A percentile compares a stretch with the other conserved stretches of the same genome.
Evolutionary conservation across 768 basidiomycete species (phyloP).

Genomic region (Naganishia vaughanmartiniae): DNA sequence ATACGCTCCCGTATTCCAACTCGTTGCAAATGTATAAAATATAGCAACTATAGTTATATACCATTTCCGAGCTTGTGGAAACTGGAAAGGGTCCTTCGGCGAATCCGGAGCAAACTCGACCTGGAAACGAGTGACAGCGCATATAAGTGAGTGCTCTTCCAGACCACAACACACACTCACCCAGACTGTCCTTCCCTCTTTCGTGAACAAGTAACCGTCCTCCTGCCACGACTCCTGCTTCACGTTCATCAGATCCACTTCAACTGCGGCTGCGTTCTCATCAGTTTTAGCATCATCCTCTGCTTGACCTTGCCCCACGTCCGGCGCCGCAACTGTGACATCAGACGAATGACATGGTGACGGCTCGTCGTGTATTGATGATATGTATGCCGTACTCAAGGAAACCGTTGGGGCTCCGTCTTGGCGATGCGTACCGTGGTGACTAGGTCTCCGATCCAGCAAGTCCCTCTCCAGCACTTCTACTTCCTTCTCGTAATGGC

Average conservation of each 20-base stretch:
- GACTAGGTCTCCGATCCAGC: conserved; percentile 12
- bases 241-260: not conserved
- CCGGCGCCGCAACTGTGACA: not conserved
- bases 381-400: not conserved
- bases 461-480: conserved; percentile 19
- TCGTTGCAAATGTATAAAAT: conserved; percentile 38
- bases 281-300: not conserved
- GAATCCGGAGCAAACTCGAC: conserved; percentile 46
- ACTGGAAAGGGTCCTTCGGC: conserved; percentile 42
- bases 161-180: not conserved
- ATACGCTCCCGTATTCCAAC: conserved; percentile 34
- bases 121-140: not conserved
- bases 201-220: conserved; percentile 19
- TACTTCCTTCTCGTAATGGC: conserved; percentile 16
- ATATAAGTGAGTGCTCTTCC: not conserved
- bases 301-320: not conserved
- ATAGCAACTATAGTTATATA: conserved; percentile 42
- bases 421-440: not conserved
- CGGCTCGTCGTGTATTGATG: not conserved
- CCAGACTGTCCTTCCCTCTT: conserved; percentile 15
- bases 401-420: not conserved
- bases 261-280: not conserved
- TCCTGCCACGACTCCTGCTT: conserved; percentile 13
- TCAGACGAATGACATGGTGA: conserved; percentile 16
- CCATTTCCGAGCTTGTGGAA: conserved; percentile 36